Conservation (phyloP, 208 protist species). For the Herpetomonas tarakana region DNA sequence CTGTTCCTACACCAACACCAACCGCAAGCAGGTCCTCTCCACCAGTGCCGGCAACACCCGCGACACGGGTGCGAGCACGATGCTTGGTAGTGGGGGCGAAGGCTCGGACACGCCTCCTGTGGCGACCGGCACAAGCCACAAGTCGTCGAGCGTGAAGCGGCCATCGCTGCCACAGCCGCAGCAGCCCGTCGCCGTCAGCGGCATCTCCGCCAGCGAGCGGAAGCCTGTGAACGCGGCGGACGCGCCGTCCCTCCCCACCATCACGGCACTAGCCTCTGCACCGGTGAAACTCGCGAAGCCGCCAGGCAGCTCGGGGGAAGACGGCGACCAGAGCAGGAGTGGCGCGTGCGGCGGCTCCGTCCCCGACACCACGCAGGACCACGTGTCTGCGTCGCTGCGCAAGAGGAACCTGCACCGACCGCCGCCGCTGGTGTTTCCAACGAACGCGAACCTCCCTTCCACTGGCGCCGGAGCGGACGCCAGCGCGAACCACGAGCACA, state of each 20-base stretch:
- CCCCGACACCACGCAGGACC: too few relatives aligned
- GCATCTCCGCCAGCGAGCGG: neutral
- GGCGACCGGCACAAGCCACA: neutral
- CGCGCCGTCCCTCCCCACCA: too few relatives aligned
- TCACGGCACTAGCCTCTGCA: too few relatives aligned
- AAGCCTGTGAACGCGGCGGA: too few relatives aligned
- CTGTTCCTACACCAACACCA: neutral
- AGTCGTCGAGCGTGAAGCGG: neutral
- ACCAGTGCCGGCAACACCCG: neutral
- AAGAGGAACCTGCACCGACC: neutral
- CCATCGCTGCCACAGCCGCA: neutral
- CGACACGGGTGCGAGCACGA: constrained; percentile 4
- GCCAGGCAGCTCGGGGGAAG: too few relatives aligned
- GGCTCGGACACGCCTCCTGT: neutral
- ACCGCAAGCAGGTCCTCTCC: neutral
- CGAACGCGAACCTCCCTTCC: neutral
- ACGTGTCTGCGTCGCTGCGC: constrained; percentile 1
- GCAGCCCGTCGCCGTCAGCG: neutral
- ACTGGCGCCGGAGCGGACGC: neutral
- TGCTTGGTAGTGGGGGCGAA: neutral
- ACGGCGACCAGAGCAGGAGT: too few relatives aligned
- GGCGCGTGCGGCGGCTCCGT: too few relatives aligned
- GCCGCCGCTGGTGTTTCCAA: neutral
- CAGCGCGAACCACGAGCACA: too few relatives aligned
- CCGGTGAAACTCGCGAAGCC: too few relatives aligned